Conservation (phyloP, 140 eudicot genomes). For the Flaveria floridana region DNA sequence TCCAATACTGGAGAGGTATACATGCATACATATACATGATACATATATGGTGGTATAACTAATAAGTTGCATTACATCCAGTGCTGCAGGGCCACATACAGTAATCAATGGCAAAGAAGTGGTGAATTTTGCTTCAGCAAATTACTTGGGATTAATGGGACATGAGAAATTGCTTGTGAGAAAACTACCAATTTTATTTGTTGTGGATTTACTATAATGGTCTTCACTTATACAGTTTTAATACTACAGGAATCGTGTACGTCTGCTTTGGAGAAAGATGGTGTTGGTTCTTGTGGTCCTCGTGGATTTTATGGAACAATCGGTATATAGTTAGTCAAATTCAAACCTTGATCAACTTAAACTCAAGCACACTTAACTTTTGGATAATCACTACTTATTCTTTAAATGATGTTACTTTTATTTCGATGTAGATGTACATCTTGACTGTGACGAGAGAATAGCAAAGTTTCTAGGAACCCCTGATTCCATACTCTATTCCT, state of each 20-base stretch:
- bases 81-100: too few relatives aligned
- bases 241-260: conserved; percentile 75
- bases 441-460: conserved; percentile 88
- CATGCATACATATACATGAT: too few relatives aligned
- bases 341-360: neutral
- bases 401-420: neutral
- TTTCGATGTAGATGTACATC: conserved; percentile 75
- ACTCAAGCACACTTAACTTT: neutral
- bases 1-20: too few relatives aligned
- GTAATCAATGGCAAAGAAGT: too few relatives aligned
- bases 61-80: too few relatives aligned
- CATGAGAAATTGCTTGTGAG: conserved; percentile 73
- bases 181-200: neutral
- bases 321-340: conserved; percentile 42
- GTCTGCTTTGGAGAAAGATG: conserved; percentile 75
- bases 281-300: conserved; percentile 99
- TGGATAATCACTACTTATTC: neutral
- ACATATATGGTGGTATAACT: too few relatives aligned
- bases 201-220: neutral
- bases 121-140: conserved; percentile 92
- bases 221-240: conserved; percentile 22
- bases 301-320: conserved; percentile 96
- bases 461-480: conserved; percentile 87
- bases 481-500: conserved; percentile 90
- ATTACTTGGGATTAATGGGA: conserved; percentile 87